phyloP scores from a whole-genome alignment of 1,139 yeast species.

The Ogataea hybrid region DNA sequence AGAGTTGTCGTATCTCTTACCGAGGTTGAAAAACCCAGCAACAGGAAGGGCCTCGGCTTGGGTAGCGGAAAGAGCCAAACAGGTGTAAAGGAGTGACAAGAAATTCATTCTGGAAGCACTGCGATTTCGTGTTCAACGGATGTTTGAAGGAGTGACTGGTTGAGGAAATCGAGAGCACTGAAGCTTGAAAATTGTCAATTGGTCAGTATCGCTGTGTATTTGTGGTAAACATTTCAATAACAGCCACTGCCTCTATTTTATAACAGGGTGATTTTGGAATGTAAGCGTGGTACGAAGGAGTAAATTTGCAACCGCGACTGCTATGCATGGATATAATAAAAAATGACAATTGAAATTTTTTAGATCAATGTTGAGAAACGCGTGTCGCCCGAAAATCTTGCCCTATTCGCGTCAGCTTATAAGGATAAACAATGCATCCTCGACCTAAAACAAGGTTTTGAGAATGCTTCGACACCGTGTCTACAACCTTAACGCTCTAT shows the following conservation, averaged over 20 bases:
- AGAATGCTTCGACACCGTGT: neutral
- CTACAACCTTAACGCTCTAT: neutral
- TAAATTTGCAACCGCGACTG: slow-evolving; percentile 6
- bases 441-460: neutral
- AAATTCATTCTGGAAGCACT: slow-evolving; percentile 14
- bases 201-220: slow-evolving; percentile 10
- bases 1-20: slow-evolving; percentile 26
- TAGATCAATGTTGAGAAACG: slow-evolving; percentile 1
- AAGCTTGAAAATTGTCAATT: slow-evolving; percentile 1
- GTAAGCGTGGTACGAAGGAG: slow-evolving; percentile 7
- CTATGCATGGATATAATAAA: slow-evolving; percentile 4
- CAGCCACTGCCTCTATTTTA: slow-evolving; percentile 3
- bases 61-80: slow-evolving; percentile 15
- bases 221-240: slow-evolving; percentile 14
- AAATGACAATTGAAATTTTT: slow-evolving; percentile 1
- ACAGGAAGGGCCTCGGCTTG: slow-evolving; percentile 21
- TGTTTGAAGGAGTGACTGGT: slow-evolving; percentile 29
- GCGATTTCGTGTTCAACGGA: slow-evolving; percentile 20
- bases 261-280: slow-evolving; percentile 10
- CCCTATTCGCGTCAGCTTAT: neutral
- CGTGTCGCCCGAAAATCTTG: slow-evolving; percentile 1
- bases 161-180: slow-evolving; percentile 13
- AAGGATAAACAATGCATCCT: neutral
- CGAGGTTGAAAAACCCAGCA: slow-evolving; percentile 18
- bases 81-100: slow-evolving; percentile 9